Evolutionary conservation across 495 filamentous ascomycete species (phyloP), one percentile per base, ranked within the genome.

Genomic region (Xylaria cubensis): DNA sequence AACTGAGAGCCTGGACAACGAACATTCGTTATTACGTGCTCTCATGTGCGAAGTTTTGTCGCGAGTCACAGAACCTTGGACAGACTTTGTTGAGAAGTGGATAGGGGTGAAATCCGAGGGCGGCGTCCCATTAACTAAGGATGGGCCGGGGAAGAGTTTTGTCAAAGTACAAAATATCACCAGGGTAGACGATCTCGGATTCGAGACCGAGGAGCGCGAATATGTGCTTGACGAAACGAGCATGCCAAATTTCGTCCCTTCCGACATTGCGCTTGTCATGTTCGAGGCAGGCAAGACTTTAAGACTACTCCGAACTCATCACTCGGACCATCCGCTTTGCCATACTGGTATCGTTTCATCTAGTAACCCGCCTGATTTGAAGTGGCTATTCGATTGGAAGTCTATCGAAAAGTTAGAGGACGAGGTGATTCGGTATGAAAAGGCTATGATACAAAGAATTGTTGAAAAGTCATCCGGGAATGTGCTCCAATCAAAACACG

Each of bases 261-360:
- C 80, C 41, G 92, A 94, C 29, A 85, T 91, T 73, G 89, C 90
- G 13, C 82, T 87, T 36, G 79, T 85, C 17, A 88, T 94, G 19
- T 94, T 92, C 67, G 94, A 98, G 76, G 92, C 88, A 21, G 94
- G 93, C 1, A 87, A 89, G 72, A 94, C 91, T 74, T 80, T 97
- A 61, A 87, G 92, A 34, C 88, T 97, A 67, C 82, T 98, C 24
- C 88, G 90, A 69, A 83, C 82, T 15, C 89, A 92, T 75, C 91
- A 94, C 74, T 89, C 93, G n/a, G 85, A 91, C 7, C 94, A 98
- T 79, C 92, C 93, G 0, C 83, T 98, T 61, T 86, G 89, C 26
- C 85, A 82, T 63, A 74, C 81, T 41, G 85, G 86, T 53, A 76
- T 82, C 13, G 80, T 88, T 39, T 76, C 74, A 21, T 76, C 77